Conservation (phyloP, 805 yeast genomes). For the Brettanomyces nanus region DNA sequence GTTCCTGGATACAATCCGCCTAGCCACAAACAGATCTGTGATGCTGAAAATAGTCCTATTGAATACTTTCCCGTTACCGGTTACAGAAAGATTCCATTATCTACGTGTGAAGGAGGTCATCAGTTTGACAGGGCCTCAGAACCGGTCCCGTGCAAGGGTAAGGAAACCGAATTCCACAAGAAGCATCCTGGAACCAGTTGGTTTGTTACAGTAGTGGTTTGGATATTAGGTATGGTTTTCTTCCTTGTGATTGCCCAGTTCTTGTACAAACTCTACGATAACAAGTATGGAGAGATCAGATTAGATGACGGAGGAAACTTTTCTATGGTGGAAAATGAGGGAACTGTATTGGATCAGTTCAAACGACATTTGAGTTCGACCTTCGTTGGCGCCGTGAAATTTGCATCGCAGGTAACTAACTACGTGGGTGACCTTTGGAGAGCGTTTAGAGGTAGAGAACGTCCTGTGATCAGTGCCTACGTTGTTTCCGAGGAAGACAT, state of each 20-base stretch:
- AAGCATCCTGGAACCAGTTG: slow-evolving; percentile 45
- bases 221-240: slow-evolving; percentile 48
- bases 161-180: slow-evolving; percentile 53
- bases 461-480: not conserved
- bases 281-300: slow-evolving; percentile 70
- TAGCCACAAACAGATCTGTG: slow-evolving; percentile 55
- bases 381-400: slow-evolving; percentile 26
- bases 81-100: slow-evolving; percentile 71
- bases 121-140: slow-evolving; percentile 47
- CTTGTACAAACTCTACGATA: slow-evolving; percentile 13
- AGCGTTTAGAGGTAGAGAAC: not conserved
- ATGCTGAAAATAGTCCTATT: slow-evolving; percentile 41
- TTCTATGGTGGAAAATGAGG: slow-evolving; percentile 25
- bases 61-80: slow-evolving; percentile 82
- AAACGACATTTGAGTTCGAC: slow-evolving; percentile 18
- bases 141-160: slow-evolving; percentile 77
- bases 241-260: slow-evolving; percentile 33
- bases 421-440: not conserved
- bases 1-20: slow-evolving; percentile 64
- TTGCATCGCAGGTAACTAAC: slow-evolving; percentile 12
- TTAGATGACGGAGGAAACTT: slow-evolving; percentile 55
- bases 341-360: slow-evolving; percentile 13
- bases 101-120: slow-evolving; percentile 77
- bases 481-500: slow-evolving; percentile 15
- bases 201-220: slow-evolving; percentile 33